Conservation (phyloP, 345 rosid species). For the Conringia planisiliqua region DNA sequence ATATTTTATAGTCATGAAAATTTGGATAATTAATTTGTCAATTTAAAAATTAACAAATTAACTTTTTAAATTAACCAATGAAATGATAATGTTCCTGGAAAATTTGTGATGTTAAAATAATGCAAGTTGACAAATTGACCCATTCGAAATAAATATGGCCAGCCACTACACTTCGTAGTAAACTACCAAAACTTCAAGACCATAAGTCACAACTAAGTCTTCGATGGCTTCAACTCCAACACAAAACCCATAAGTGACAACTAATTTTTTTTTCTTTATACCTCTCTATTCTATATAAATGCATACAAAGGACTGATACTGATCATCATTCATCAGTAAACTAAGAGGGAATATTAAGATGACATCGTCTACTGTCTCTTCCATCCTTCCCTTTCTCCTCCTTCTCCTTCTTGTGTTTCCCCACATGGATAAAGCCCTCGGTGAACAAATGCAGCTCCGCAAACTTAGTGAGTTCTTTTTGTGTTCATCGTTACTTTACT, state of each 20-base stretch:
- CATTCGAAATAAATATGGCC: background rate
- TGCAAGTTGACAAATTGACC: background rate
- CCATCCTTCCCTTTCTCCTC: background rate
- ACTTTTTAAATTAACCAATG: too few relatives aligned
- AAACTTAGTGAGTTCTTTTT: background rate
- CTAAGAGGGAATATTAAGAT: background rate
- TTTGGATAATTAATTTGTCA: too few relatives aligned
- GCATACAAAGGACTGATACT: background rate
- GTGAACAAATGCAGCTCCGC: background rate
- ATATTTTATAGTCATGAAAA: too few relatives aligned
- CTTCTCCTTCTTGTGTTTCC: background rate
- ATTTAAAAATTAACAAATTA: too few relatives aligned
- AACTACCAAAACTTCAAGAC: background rate
- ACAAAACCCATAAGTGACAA: background rate
- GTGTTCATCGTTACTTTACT: background rate
- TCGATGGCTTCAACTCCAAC: background rate
- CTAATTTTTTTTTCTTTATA: background rate
- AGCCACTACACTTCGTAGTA: background rate
- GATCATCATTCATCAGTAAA: background rate
- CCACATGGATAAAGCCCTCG: background rate
- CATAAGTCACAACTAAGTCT: background rate
- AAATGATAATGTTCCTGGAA: background rate
- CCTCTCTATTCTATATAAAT: background rate
- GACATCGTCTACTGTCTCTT: background rate
- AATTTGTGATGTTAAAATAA: background rate